Evolutionary conservation across 116 monocot species (phyloP).

Genomic region (Trichopus zeylanicus): DNA sequence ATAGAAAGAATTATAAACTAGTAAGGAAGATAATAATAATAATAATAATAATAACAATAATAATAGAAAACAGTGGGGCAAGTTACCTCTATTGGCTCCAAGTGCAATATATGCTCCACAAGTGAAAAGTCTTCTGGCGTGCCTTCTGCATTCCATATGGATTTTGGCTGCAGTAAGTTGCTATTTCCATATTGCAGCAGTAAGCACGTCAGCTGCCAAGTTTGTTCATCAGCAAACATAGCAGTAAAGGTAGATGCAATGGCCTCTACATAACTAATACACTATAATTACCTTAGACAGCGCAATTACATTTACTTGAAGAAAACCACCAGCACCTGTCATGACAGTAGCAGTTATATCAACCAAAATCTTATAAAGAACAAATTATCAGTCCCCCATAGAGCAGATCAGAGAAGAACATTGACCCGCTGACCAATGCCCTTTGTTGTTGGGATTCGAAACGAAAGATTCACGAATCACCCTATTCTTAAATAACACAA

Average conservation of each 20-base stretch:
- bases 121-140: conserved; percentile 43
- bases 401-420: neutral
- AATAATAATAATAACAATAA: neutral
- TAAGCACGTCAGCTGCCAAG: conserved; percentile 80
- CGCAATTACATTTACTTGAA: conserved; percentile 63
- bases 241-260: too few relatives aligned
- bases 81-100: conserved; percentile 87
- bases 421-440: neutral
- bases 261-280: too few relatives aligned
- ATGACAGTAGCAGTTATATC: conserved; percentile 9
- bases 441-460: too few relatives aligned
- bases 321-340: conserved; percentile 35
- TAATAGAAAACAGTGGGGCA: neutral
- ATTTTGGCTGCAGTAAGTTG: conserved; percentile 71
- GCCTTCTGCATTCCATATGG: conserved; percentile 94
- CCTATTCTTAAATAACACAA: too few relatives aligned
- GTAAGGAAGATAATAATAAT: too few relatives aligned
- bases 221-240: too few relatives aligned
- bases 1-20: neutral
- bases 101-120: conserved; percentile 69
- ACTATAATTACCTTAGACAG: conserved; percentile 52
- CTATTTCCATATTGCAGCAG: conserved; percentile 53
- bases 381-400: neutral
- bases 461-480: too few relatives aligned
- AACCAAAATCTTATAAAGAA: neutral